Conservation (phyloP, 1,139 yeast genomes). For the Geotrichum histeridarum region DNA sequence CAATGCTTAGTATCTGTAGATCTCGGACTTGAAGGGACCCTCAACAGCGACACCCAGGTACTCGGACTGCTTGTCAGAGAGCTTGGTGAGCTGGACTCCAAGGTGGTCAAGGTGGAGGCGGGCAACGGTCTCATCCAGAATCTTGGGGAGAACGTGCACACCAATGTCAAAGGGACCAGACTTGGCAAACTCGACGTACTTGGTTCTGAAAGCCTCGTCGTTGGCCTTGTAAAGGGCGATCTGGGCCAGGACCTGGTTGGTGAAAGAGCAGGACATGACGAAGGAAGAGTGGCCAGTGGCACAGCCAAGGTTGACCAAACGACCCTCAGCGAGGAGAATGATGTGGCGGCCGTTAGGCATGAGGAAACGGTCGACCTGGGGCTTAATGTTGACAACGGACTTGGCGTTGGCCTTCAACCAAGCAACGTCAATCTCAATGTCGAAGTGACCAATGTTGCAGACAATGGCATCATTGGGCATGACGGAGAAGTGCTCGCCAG, state of each 20-base stretch:
- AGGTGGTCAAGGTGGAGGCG: conserved; percentile 94
- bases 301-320: conserved; percentile 99
- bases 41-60: conserved; percentile 88
- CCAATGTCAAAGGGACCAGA: conserved; percentile 87
- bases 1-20: conserved; percentile 85
- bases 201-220: conserved; percentile 71
- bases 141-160: conserved; percentile 97
- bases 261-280: conserved; percentile 99
- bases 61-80: conserved; percentile 81
- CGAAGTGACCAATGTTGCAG: conserved; percentile 99
- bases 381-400: conserved; percentile 93
- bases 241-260: conserved; percentile 99
- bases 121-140: conserved; percentile 98
- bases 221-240: conserved; percentile 94
- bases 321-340: conserved; percentile 97
- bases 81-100: conserved; percentile 81
- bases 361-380: conserved; percentile 98
- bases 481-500: conserved; percentile 74
- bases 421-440: conserved; percentile 98
- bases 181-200: conserved; percentile 86
- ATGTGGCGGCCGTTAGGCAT: conserved; percentile 88
- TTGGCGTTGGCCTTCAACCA: conserved; percentile 91
- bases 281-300: conserved; percentile 99
- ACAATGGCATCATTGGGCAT: conserved; percentile 99
- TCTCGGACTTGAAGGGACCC: conserved; percentile 99